Base-by-base conservation (phyloP, 352 stramenopile species). In the Pythium aphanidermatum region DNA sequence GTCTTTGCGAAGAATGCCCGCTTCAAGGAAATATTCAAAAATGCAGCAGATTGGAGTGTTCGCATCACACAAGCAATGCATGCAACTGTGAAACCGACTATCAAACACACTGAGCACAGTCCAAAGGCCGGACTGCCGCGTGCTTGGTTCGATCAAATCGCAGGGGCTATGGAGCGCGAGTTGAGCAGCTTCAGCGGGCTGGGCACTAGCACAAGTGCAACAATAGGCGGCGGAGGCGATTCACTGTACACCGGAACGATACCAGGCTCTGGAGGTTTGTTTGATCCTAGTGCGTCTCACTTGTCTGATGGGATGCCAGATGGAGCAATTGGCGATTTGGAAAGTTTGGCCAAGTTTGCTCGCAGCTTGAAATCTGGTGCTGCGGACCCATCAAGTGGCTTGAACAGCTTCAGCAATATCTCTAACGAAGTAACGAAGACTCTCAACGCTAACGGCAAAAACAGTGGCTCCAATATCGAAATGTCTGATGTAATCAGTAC, bases 11-110 rank as follows among this genome's bases (percentile, higher is more conserved):
- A 85, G 57, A 89, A 94, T 40, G 66, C 75, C 17, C 65, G 85
- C 19, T 89, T 91, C 57, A 79, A 83, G 40, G 65, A 90, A 43
- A 89, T 90, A 39, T 92, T 88, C 51, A 74, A 81, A 29, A 73
- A 86, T 32, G 82, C 77, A 0, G 79, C 73, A 14, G 66, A 69
- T 8, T 91, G 81, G 76, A 92, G 82, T 40, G 35, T 90, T 19
- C 68, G 82, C 5, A 88, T 92, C 30, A 85, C 70, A 3, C 70
- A 84, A 20, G 74, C 79, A 12, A 85, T 87, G 50, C 77, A 92
- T 38, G 64, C 79, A 10, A 94, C 82, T 2, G 79, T 94, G 14
- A 83, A 85, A 27, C 76, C 74, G 11, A 83, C 64, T 2, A 60
- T 89, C 28, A 78, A 80, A 16, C 68, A 70, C 25, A 45, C 65